Evolutionary conservation across 768 basidiomycete genomes (phyloP).

Genomic region (Pleurotus salmoneostramineus): DNA sequence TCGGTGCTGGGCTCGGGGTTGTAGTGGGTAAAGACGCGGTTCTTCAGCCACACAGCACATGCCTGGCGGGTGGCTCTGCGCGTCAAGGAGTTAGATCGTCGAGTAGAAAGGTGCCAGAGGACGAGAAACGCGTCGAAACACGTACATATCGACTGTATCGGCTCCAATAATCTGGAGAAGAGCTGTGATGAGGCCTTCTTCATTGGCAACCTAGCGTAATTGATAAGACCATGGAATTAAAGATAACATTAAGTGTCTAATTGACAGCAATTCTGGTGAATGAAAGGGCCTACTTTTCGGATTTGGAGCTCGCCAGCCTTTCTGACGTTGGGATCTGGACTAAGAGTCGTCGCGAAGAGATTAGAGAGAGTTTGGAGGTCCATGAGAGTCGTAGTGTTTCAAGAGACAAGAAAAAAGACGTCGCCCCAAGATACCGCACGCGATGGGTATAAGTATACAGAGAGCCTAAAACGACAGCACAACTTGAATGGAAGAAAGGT

Average conservation of each 20-base stretch:
- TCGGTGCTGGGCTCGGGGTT: slow-evolving; percentile 41
- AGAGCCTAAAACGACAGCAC: background rate
- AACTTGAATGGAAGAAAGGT: slow-evolving; percentile 1
- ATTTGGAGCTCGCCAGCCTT: slow-evolving; percentile 86
- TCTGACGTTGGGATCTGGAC: slow-evolving; percentile 81
- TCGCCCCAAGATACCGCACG: background rate
- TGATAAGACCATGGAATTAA: slow-evolving; percentile 10
- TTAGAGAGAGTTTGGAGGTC: slow-evolving; percentile 73
- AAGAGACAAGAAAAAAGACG: background rate
- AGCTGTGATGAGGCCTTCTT: slow-evolving; percentile 82
- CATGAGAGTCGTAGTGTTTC: slow-evolving; percentile 33
- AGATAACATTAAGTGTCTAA: background rate
- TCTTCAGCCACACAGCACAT: slow-evolving; percentile 86
- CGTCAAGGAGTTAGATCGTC: background rate
- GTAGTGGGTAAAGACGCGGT: slow-evolving; percentile 74
- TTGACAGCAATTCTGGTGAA: background rate
- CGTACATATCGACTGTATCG: slow-evolving; percentile 75
- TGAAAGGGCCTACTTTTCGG: slow-evolving; percentile 55
- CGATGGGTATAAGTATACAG: slow-evolving; percentile 1
- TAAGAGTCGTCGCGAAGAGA: slow-evolving; percentile 79
- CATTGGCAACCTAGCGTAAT: slow-evolving; percentile 55
- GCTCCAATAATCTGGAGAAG: slow-evolving; percentile 82
- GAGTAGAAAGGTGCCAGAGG: slow-evolving; percentile 1
- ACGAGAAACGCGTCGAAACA: slow-evolving; percentile 33
- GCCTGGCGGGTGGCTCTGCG: slow-evolving; percentile 78